phyloP scores from a whole-genome alignment of 2,329 filamentous ascomycete species.

The Penicillium verrucosum region DNA sequence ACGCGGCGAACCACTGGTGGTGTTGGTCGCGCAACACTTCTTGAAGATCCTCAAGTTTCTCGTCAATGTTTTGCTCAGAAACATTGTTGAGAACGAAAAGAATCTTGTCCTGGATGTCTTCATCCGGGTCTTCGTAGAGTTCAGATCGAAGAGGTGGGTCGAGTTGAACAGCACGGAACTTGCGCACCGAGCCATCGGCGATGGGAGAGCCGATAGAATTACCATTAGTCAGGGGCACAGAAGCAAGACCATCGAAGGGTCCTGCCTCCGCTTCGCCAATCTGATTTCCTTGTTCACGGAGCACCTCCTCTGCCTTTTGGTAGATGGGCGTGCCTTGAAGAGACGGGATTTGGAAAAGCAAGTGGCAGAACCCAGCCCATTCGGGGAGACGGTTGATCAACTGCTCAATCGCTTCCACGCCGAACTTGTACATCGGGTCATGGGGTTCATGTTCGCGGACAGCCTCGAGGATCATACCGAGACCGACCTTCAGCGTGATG shows the following conservation, averaged over 20 bases:
- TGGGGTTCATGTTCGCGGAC: constrained; percentile 80
- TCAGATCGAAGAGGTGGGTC: constrained; percentile 64
- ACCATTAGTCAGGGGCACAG: constrained; percentile 62
- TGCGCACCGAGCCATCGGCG: constrained; percentile 61
- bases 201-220: constrained; percentile 60
- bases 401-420: constrained; percentile 89
- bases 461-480: constrained; percentile 96
- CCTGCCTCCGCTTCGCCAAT: constrained; percentile 53
- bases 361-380: constrained; percentile 92
- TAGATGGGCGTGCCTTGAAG: constrained; percentile 82
- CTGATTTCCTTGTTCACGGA: constrained; percentile 62
- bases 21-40: constrained; percentile 75
- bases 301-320: constrained; percentile 75
- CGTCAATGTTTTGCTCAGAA: constrained; percentile 79
- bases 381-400: constrained; percentile 78
- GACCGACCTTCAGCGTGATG: constrained; percentile 85
- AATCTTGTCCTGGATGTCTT: constrained; percentile 85
- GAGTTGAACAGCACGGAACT: constrained; percentile 75
- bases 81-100: constrained; percentile 97
- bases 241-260: constrained; percentile 36
- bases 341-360: constrained; percentile 75
- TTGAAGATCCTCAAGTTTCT: constrained; percentile 78
- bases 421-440: constrained; percentile 96
- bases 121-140: constrained; percentile 75
- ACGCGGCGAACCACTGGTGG: constrained; percentile 94